Evolutionary conservation across 371 early-diverging fungal species (phyloP).

Genomic region (Capillidium heterosporum): DNA sequence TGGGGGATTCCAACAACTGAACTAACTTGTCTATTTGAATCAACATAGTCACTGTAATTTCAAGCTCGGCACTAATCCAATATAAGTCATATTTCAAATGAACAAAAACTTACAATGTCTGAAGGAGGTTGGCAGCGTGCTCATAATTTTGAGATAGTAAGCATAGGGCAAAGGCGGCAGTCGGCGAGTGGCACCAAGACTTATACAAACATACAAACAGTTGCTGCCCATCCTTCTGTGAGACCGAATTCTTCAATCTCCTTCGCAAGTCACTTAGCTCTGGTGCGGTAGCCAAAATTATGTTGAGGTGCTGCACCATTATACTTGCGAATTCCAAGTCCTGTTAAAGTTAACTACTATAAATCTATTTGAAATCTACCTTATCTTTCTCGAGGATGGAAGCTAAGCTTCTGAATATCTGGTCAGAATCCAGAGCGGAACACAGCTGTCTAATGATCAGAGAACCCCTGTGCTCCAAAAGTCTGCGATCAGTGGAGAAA

Average conservation of each 20-base stretch:
- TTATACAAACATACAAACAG: constrained; percentile 62
- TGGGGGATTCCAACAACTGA: constrained; percentile 83
- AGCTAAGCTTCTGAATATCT: constrained; percentile 64
- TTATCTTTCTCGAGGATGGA: constrained; percentile 56
- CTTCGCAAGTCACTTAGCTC: constrained; percentile 64
- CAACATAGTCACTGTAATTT: constrained; percentile 70
- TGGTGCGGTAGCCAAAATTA: constrained; percentile 77
- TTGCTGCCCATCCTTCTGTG: constrained; percentile 35
- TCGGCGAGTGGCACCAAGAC: constrained; percentile 85
- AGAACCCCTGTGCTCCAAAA: constrained; percentile 66
- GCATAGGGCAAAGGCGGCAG: constrained; percentile 71
- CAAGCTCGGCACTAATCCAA: constrained; percentile 49
- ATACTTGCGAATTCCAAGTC: constrained; percentile 73
- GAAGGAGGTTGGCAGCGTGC: constrained; percentile 54
- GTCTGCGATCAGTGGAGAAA: constrained; percentile 65
- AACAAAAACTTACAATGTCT: constrained; percentile 36
- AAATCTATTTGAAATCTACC: neutral
- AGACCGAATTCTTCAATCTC: constrained; percentile 45
- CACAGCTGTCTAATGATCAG: constrained; percentile 82
- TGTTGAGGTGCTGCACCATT: constrained; percentile 85
- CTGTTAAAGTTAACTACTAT: constrained; percentile 5
- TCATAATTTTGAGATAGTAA: constrained; percentile 80
- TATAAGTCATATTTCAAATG: neutral
- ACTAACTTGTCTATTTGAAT: constrained; percentile 88
- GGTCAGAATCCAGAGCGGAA: constrained; percentile 60